phyloP scores from a whole-genome alignment of 768 basidiomycete genomes.

The Sutorius australiensis region DNA sequence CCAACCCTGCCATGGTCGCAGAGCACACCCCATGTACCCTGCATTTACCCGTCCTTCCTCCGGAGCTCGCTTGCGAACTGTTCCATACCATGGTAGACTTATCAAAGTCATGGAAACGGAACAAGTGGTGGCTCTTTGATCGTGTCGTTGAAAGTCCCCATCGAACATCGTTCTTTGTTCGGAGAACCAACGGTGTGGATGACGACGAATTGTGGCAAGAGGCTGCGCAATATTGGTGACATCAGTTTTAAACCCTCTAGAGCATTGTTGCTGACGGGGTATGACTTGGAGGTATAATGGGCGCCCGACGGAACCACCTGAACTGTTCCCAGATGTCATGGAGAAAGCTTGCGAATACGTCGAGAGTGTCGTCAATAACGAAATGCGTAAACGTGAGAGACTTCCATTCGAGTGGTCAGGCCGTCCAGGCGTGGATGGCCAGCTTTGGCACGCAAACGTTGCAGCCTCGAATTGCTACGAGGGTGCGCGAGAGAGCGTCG shows the following conservation, averaged over 20 bases:
- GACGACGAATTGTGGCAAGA: constrained; percentile 58
- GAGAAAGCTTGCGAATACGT: constrained; percentile 74
- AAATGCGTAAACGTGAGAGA: constrained; percentile 57
- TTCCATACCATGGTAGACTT: constrained; percentile 69
- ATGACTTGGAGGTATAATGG: constrained; percentile 69
- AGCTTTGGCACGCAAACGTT: constrained; percentile 74
- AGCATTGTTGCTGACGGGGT: constrained; percentile 6
- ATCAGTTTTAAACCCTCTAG: constrained; percentile 1
- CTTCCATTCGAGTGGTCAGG: constrained; percentile 67
- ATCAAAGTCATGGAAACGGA: constrained; percentile 61
- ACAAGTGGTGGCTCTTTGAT: constrained; percentile 86
- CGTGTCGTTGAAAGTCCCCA: constrained; percentile 81
- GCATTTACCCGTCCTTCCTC: constrained; percentile 64
- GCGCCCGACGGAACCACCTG: constrained; percentile 51
- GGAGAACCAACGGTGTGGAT: constrained; percentile 44
- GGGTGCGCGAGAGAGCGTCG: constrained; percentile 78
- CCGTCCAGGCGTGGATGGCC: constrained; percentile 18
- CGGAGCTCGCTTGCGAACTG: constrained; percentile 68
- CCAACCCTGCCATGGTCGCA: constrained; percentile 59
- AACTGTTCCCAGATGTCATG: constrained; percentile 61
- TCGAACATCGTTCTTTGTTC: constrained; percentile 71
- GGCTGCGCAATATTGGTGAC: constrained; percentile 72
- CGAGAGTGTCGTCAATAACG: constrained; percentile 67
- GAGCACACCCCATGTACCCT: constrained; percentile 73
- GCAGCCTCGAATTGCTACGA: constrained; percentile 84